Percentiles rank a stretch among this genome's conserved stretches.
phyloP scores from a whole-genome alignment of 1,284 basidiomycete species.

The Boletus subluridellus region DNA sequence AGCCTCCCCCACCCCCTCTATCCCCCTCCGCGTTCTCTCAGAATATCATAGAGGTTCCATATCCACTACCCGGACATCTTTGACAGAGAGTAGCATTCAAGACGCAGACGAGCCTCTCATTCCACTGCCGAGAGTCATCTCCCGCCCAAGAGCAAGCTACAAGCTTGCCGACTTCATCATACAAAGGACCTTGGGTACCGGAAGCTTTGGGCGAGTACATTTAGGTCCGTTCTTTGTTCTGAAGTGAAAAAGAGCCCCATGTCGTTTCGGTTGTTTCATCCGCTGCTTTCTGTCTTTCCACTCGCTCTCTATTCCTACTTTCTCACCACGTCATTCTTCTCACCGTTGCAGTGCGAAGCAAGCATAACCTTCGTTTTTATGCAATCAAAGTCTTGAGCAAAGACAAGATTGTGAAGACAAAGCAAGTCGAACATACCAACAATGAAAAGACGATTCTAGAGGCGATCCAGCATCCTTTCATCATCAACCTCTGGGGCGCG shows the following conservation, averaged over 20 bases:
- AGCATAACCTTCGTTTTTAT: constrained; percentile 90
- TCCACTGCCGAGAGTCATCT: constrained; percentile 23
- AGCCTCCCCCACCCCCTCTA: constrained; percentile 4
- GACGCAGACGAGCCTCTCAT: constrained; percentile 36
- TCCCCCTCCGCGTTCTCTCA: constrained; percentile 19
- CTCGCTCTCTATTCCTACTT: neutral
- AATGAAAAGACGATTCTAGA: constrained; percentile 92
- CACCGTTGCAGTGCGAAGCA: constrained; percentile 65
- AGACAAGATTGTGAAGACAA: constrained; percentile 92
- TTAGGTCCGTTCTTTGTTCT: constrained; percentile 55
- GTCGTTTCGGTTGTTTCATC: neutral
- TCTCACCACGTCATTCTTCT: neutral
- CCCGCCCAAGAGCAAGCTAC: constrained; percentile 63
- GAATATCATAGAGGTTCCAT: constrained; percentile 54
- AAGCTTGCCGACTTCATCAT: constrained; percentile 71
- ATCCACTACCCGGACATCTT: constrained; percentile 58
- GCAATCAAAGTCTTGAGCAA: constrained; percentile 94
- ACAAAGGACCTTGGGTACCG: constrained; percentile 82
- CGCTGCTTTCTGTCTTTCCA: neutral
- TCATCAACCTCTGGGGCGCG: constrained; percentile 97
- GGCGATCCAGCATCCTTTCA: constrained; percentile 90
- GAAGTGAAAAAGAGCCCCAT: neutral
- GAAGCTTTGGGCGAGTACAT: constrained; percentile 93
- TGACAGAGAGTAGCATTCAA: constrained; percentile 49
- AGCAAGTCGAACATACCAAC: constrained; percentile 97